Base-by-base conservation (phyloP, 2,329 filamentous ascomycete genomes). In the Penicillium sp. region DNA sequence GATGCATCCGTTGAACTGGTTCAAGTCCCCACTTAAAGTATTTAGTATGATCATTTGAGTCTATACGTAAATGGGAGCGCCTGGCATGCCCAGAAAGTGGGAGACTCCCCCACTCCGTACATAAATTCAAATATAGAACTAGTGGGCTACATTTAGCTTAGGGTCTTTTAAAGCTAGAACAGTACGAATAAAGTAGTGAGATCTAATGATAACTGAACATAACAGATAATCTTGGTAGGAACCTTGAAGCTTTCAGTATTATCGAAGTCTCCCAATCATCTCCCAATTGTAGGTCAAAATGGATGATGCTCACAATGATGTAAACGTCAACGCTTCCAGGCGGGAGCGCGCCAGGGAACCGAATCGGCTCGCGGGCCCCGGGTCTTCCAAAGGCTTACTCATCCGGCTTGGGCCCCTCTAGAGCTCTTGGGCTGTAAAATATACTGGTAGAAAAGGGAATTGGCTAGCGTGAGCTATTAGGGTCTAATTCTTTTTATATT, bases 231-330 rank as follows among this genome's bases (percentile, higher is more conserved):
- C 19, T 17, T n/a, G 22, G 16, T 35, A 16, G 22, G 22, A 22
- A 22, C 22, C 22, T 22, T 22, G 22, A 22, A 22, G 4, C 22
- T 22, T 22, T 22, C 22, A 22, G 22, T 22, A 22, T 22, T 4
- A 22, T 22, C 22, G 22, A 22, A 22, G 22, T 22, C 22, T 22
- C 4, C 22, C 22, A 22, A 22, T 22, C 4, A 22, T 45, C 28
- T 16, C 9, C 12, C 43, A 45, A 45, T 45, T 33, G 33, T 42
- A 50, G 37, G 37, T 50, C 46, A 33, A 57, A 61, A 45, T 56
- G 51, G 54, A 61, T 65, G 63, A 66, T 66, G 63, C 58, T 66
- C 63, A 66, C 55, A 41, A 64, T 66, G 63, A 66, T 65, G 63
- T 62, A 65, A 65, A 62, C 38, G 46, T 54, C 45, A 48, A 50